Evolutionary conservation across 2,329 filamentous ascomycete genomes (phyloP).

Genomic region (Exophiala aquamarina): DNA sequence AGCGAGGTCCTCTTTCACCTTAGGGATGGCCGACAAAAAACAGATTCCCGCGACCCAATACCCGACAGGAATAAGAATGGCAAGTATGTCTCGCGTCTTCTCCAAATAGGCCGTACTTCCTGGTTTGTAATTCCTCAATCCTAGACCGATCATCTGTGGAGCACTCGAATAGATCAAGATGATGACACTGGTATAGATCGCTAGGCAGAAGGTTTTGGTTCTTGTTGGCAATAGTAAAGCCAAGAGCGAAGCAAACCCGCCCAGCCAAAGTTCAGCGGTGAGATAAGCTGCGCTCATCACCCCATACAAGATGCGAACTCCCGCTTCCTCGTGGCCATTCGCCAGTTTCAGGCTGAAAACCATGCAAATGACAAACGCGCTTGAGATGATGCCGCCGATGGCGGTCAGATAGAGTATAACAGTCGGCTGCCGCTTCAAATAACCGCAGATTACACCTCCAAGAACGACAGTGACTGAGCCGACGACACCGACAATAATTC

Average conservation of each 20-base stretch:
- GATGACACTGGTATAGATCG: no score
- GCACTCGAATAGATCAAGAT: no score
- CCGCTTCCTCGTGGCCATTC: constrained; percentile 12
- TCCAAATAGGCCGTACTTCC: no score
- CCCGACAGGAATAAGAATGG: no score
- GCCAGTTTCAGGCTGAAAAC: constrained; percentile 25
- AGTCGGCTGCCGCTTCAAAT: constrained; percentile 13
- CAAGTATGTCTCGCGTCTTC: no score
- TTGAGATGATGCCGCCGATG: constrained; percentile 30
- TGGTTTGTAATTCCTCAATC: no score
- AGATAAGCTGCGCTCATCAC: constrained; percentile 26
- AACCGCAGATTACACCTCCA: constrained; percentile 24
- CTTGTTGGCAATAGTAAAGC: no score
- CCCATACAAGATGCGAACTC: constrained; percentile 25
- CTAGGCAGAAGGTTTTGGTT: no score
- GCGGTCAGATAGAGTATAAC: constrained; percentile 15
- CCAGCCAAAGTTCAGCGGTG: constrained; percentile 30
- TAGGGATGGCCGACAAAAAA: no score
- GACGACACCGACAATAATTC: constrained; percentile 30
- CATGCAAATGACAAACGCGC: constrained; percentile 29
- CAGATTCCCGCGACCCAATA: no score
- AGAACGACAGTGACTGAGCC: constrained; percentile 28
- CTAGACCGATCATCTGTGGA: no score
- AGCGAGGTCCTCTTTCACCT: no score
- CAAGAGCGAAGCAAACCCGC: constrained; percentile 17